Conservation (phyloP, 2,329 filamentous ascomycete species). For the Penicillium expansum region DNA sequence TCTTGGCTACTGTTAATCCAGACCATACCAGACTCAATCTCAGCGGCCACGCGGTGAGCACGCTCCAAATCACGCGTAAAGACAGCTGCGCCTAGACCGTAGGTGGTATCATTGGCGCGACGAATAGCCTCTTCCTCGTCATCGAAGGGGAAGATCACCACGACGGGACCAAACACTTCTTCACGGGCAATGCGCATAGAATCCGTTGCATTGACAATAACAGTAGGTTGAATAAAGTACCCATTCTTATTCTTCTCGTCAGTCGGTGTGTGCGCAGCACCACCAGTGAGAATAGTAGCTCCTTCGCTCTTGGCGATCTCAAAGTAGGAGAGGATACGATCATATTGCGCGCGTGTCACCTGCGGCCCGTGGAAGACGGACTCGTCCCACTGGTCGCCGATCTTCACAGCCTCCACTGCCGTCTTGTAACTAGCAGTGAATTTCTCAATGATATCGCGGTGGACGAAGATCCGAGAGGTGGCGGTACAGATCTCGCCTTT, state of each 20-base stretch:
- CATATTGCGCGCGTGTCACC: conserved; percentile 46
- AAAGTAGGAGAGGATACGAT: conserved; percentile 45
- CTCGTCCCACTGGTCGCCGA: conserved; percentile 45
- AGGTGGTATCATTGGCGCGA: conserved; percentile 42
- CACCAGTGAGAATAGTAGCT: conserved; percentile 39
- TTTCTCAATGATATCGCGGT: conserved; percentile 51
- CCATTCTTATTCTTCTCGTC: conserved; percentile 36
- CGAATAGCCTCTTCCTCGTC: conserved; percentile 40
- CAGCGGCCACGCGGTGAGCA: conserved; percentile 42
- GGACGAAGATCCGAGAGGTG: conserved; percentile 57
- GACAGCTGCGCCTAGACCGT: conserved; percentile 44
- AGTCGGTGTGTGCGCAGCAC: conserved; percentile 31
- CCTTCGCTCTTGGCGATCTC: conserved; percentile 44
- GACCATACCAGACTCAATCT: conserved; percentile 48
- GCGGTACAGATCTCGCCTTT: conserved; percentile 61
- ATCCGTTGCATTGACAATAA: conserved; percentile 38
- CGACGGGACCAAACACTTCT: conserved; percentile 47
- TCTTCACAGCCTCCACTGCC: conserved; percentile 36
- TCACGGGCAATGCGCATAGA: conserved; percentile 41
- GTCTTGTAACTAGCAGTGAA: conserved; percentile 41
- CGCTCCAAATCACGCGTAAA: conserved; percentile 45
- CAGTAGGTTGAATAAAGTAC: conserved; percentile 42
- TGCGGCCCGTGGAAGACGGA: conserved; percentile 46
- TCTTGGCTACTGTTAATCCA: conserved; percentile 48
- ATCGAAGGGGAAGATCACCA: conserved; percentile 41